These are phyloP conservation scores for Solanum etuberosum DNA, from an alignment of 257 asterid species.

Conservation along the genomic window DNA sequence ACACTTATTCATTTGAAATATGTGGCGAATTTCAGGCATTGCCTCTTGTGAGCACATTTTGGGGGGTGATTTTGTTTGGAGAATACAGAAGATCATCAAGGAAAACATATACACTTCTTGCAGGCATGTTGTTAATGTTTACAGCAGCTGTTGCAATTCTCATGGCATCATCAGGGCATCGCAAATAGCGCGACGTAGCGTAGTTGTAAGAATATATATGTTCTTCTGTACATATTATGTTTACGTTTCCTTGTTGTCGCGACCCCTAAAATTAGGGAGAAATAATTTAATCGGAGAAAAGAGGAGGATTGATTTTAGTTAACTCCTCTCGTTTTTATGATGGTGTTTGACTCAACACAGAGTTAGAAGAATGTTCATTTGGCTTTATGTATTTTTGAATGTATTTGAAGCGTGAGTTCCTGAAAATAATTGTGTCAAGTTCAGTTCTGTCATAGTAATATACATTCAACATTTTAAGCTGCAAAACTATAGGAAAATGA, in stretches of 20 bases:
- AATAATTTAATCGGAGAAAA: neutral
- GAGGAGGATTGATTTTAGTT: neutral
- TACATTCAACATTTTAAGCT: neutral
- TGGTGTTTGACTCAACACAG: neutral
- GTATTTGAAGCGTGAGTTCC: neutral
- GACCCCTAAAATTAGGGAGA: neutral
- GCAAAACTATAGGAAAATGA: neutral
- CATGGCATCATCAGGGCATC: constrained; percentile 84
- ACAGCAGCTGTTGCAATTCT: constrained; percentile 71
- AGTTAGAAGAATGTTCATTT: neutral
- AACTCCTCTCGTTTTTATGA: neutral
- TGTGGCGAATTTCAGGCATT: constrained; percentile 50
- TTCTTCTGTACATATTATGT: neutral
- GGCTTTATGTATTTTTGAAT: neutral
- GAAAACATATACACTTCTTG: constrained; percentile 52
- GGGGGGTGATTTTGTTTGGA: constrained; percentile 75
- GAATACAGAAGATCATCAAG: constrained; percentile 75
- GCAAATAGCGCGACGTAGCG: constrained; percentile 14
- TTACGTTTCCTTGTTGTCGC: neutral
- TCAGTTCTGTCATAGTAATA: neutral
- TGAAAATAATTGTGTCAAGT: neutral
- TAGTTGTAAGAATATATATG: neutral
- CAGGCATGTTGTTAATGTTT: constrained; percentile 71
- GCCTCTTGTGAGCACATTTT: constrained; percentile 88
- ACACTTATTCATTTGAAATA: neutral